Base-by-base conservation (phyloP, 1,284 basidiomycete species). In the Chondrostereum purpureum region DNA sequence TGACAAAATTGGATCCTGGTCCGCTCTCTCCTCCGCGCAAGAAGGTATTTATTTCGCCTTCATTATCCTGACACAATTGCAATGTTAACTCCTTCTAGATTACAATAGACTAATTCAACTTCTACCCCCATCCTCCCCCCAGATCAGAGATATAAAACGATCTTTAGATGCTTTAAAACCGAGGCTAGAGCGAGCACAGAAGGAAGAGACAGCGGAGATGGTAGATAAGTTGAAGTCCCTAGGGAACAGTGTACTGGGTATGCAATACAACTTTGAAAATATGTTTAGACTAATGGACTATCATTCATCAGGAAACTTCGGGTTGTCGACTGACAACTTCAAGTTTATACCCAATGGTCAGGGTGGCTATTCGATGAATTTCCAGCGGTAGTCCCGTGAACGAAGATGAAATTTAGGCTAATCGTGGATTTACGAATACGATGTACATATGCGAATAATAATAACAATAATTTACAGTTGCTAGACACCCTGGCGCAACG, bases 361-460 rank as follows among this genome's bases (percentile, higher is more conserved):
- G 53, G 95, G 95, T 20, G 92, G 94, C 0, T 98, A 97, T 68
- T 89, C 86, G 1, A 80, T 98, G 75, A 88, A 92, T 55, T 97
- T 98, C 56, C 69, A 72, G 21, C 70, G 57, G 52, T 79, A 66
- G 48, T 23, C n/a, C n/a, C n/a, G n/a, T n/a, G n/a, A n/a, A n/a
- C n/a, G n/a, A n/a, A n/a, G n/a, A n/a, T n/a, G n/a, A n/a, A n/a
- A n/a, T n/a, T n/a, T n/a, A n/a, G n/a, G n/a, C n/a, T n/a, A n/a
- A n/a, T n/a, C n/a, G n/a, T n/a, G n/a, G n/a, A n/a, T n/a, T n/a
- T n/a, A n/a, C n/a, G n/a, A n/a, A n/a, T n/a, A n/a, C n/a, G n/a
- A n/a, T n/a, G n/a, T n/a, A n/a, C n/a, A n/a, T n/a, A n/a, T n/a
- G n/a, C n/a, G n/a, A n/a, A n/a, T n/a, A n/a, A n/a, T n/a, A n/a